phyloP scores from a whole-genome alignment of 2,329 filamentous ascomycete species.

The Teratosphaeria viscida region DNA sequence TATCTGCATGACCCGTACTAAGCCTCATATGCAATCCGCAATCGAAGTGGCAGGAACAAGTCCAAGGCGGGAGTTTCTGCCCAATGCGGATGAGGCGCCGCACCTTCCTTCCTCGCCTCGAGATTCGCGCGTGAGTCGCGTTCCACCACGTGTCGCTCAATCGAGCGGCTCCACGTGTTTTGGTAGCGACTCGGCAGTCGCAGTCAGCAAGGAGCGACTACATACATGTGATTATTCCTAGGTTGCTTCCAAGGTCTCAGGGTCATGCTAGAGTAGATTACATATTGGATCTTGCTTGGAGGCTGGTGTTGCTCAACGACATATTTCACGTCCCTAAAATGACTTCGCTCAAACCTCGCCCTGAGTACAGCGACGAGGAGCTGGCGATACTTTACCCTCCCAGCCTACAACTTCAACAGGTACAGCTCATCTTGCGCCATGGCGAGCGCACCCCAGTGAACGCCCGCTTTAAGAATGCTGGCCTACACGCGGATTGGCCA shows the following conservation, averaged over 20 bases:
- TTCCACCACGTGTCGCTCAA: background rate
- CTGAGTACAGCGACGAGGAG: constrained; percentile 71
- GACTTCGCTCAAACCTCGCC: constrained; percentile 65
- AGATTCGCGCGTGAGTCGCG: background rate
- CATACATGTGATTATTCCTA: no score
- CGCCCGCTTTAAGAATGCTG: constrained; percentile 68
- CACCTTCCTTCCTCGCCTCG: background rate
- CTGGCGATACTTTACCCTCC: constrained; percentile 71
- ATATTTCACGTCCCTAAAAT: constrained; percentile 37
- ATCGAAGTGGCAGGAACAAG: background rate
- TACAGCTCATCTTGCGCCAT: constrained; percentile 59
- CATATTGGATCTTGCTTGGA: background rate
- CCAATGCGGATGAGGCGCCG: background rate
- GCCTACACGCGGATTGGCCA: constrained; percentile 56
- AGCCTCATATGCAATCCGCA: background rate
- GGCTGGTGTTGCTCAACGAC: background rate
- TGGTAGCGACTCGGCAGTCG: background rate
- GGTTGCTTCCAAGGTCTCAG: no score
- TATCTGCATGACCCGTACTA: background rate
- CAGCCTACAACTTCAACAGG: constrained; percentile 70
- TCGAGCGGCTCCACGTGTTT: background rate
- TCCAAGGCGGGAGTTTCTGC: background rate
- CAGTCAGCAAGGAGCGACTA: background rate
- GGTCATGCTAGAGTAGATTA: background rate
- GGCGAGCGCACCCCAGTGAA: constrained; percentile 70